These are phyloP conservation scores for Boletus smithii DNA, from an alignment of 1,284 basidiomycete species.

Conservation along the genomic window DNA sequence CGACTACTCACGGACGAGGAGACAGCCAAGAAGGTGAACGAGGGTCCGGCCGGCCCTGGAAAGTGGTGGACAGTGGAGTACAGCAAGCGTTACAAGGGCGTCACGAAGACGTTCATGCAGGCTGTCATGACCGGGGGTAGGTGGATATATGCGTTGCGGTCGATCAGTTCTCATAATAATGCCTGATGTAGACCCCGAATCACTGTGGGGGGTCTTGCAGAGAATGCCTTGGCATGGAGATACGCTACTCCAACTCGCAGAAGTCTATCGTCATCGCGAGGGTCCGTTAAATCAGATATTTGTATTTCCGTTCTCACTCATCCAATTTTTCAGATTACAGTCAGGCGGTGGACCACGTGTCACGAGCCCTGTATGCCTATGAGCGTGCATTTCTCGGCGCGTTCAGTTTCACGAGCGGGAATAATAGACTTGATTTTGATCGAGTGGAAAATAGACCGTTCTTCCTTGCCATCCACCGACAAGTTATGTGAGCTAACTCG, in stretches of 20 bases:
- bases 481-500: constrained; percentile 57
- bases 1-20: constrained; percentile 58
- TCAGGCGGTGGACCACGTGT: constrained; percentile 80
- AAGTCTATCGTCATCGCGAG: constrained; percentile 81
- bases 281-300: constrained; percentile 42
- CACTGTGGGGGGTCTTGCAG: constrained; percentile 56
- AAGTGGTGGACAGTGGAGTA: constrained; percentile 88
- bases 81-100: constrained; percentile 74
- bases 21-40: constrained; percentile 40
- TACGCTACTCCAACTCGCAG: constrained; percentile 83
- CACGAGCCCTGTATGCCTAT: constrained; percentile 85
- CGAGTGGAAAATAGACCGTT: constrained; percentile 83
- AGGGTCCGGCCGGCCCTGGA: constrained; percentile 50
- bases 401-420: constrained; percentile 78
- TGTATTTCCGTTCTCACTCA: neutral
- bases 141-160: constrained; percentile 23
- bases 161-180: constrained; percentile 1
- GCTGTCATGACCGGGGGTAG: constrained; percentile 77
- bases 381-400: constrained; percentile 82
- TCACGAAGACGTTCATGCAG: constrained; percentile 77
- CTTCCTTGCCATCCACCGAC: constrained; percentile 76
- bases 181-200: constrained; percentile 57
- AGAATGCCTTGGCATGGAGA: constrained; percentile 83
- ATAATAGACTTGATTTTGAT: constrained; percentile 83
- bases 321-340: constrained; percentile 60